Base-by-base conservation (phyloP, 192 early-diverging fungal genomes). In the Funneliformis geosporum region DNA sequence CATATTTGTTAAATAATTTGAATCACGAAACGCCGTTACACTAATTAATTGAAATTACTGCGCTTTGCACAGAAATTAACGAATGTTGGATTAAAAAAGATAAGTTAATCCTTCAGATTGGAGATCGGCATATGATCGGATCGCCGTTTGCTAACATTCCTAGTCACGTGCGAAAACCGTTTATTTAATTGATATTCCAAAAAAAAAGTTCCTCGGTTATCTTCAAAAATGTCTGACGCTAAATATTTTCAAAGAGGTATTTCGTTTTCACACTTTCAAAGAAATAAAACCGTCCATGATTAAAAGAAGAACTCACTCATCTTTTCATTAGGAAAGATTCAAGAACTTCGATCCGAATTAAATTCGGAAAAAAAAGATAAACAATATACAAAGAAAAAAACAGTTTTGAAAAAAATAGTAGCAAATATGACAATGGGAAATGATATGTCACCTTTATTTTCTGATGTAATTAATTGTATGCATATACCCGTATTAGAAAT, bases 351-450 rank as follows among this genome's bases (percentile, higher is more conserved):
- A 65, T 85, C 89, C 12, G 96, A 97, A 88, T 90, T 97, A 72
- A 92, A 90, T 64, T 92, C 95, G 39, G 95, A 95, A 72, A 95
- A 95, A 80, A 89, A 91, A 81, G 96, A 96, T 76, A 86, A 86
- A 73, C 94, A 95, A 81, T 85, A 93, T 78, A 89, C 88, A 42
- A 93, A 92, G 75, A 96, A 96, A 79, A 94, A 94, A 85, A 89
- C 91, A 25, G 93, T 93, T 65, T 90, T 94, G 85, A 96, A 94
- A 84, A 95, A 98, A 87, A 94, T 99, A 79, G 95, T 99, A 27
- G 98, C 98, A 44, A 99, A 99, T 83, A 99, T 99, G 97, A 98
- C 98, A 21, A 98, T 99, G 96, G 98, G 98, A 33, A 99, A 96
- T 87, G 98, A 99, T 87, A 98, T 99, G 95, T 95, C 95, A 33